A percentile compares a stretch with the other conserved stretches of the same genome.
These are phyloP conservation scores for Allium cepa DNA, from an alignment of 106 monocot genomes.

Conservation along the genomic window DNA sequence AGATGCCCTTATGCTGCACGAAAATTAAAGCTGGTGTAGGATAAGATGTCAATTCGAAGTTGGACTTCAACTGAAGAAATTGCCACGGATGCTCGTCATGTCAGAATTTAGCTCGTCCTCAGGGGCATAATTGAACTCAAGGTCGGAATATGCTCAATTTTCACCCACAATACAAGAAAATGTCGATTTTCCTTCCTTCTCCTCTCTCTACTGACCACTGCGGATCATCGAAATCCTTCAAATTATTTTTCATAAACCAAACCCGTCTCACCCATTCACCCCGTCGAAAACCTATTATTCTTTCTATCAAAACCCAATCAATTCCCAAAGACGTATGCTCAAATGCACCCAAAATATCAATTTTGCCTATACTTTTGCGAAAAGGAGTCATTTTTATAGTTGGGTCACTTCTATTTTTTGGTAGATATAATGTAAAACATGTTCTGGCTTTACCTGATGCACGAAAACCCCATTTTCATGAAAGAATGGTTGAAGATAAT, in stretches of 20 bases:
- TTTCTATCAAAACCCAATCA: background rate
- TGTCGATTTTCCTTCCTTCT: slow-evolving; percentile 11
- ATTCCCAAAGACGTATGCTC: background rate
- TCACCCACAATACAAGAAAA: background rate
- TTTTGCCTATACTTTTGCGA: background rate
- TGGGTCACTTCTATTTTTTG: slow-evolving; percentile 29
- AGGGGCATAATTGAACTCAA: background rate
- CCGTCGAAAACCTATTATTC: background rate
- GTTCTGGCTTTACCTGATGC: slow-evolving; percentile 20
- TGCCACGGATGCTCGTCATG: too few relatives aligned
- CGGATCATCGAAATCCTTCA: background rate
- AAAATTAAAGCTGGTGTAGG: background rate
- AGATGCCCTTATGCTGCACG: too few relatives aligned
- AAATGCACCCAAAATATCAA: background rate
- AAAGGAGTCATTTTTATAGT: slow-evolving; percentile 19
- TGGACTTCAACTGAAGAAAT: background rate
- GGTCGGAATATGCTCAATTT: background rate
- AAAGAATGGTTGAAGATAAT: slow-evolving; percentile 4
- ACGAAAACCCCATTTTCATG: slow-evolving; percentile 6
- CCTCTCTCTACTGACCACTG: background rate
- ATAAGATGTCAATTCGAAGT: background rate
- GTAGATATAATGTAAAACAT: slow-evolving; percentile 15
- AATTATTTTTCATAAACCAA: background rate
- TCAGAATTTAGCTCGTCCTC: background rate
- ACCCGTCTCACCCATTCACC: background rate